Percentiles rank a stretch among this genome's conserved stretches.
phyloP scores from a whole-genome alignment of 768 basidiomycete species.

The Paxillus ammoniavirescens region DNA sequence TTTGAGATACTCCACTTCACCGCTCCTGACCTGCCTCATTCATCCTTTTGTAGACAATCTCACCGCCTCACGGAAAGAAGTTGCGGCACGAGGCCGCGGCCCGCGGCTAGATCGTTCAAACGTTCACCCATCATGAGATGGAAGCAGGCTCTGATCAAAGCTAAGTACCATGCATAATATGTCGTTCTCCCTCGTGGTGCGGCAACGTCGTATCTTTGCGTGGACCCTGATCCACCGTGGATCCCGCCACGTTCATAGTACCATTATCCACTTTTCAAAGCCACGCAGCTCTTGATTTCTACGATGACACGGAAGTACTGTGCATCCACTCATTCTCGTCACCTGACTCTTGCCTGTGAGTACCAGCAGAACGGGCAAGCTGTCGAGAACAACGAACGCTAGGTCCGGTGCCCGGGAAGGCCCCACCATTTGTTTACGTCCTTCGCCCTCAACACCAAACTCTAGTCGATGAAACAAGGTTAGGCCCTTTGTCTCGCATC shows the following conservation, averaged over 20 bases:
- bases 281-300: not conserved
- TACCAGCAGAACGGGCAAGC: not conserved
- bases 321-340: not conserved
- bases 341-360: not conserved
- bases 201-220: not conserved
- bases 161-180: not conserved
- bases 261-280: not conserved
- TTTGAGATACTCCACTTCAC: constrained; percentile 2
- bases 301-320: not conserved
- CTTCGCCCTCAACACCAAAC: not conserved
- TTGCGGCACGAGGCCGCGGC: constrained; percentile 19
- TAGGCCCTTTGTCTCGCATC: constrained; percentile 5
- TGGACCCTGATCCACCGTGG: not conserved
- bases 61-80: constrained; percentile 5
- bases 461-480: not conserved
- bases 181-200: constrained; percentile 1
- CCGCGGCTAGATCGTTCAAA: constrained; percentile 6
- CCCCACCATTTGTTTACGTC: constrained; percentile 10
- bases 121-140: not conserved
- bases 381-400: not conserved
- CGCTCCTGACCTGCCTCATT: constrained; percentile 8
- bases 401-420: not conserved
- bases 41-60: not conserved
- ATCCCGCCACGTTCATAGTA: not conserved
- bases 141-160: not conserved